A percentile compares a stretch with the other conserved stretches of the same genome.
Evolutionary conservation across 2,329 filamentous ascomycete genomes (phyloP).

Genomic region (Penicillium sp.): DNA sequence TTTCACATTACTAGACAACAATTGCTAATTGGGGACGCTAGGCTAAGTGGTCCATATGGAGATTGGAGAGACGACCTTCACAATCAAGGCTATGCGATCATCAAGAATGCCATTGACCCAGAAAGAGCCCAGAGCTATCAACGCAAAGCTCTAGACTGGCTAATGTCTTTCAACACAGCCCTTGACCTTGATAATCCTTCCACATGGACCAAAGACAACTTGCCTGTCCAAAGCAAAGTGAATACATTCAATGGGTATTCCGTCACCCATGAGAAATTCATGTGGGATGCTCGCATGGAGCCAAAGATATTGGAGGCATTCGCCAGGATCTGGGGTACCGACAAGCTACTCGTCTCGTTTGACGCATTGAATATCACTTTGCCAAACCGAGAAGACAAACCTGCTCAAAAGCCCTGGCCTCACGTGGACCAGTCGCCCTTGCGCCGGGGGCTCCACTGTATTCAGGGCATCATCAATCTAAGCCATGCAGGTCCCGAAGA

Average conservation of each 20-base stretch:
- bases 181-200: conserved; percentile 17
- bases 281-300: conserved; percentile 23
- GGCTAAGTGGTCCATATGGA: conserved; percentile 1
- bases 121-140: conserved; percentile 19
- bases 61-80: conserved; percentile 21
- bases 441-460: conserved; percentile 27
- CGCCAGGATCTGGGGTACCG: conserved; percentile 19
- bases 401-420: conserved; percentile 21
- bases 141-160: conserved; percentile 20
- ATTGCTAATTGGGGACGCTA: not conserved
- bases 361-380: conserved; percentile 21
- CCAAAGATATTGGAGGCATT: conserved; percentile 19
- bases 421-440: conserved; percentile 33
- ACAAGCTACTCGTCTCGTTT: conserved; percentile 21
- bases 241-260: conserved; percentile 19
- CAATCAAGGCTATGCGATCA: conserved; percentile 15
- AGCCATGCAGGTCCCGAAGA: conserved; percentile 21
- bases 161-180: conserved; percentile 12
- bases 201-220: conserved; percentile 16
- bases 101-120: conserved; percentile 17
- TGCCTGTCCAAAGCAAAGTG: conserved; percentile 14
- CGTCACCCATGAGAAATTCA: conserved; percentile 21
- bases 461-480: conserved; percentile 23
- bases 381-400: conserved; percentile 10
- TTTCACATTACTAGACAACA: not conserved